These are phyloP conservation scores for Trametes cingulata DNA, from an alignment of 768 basidiomycete genomes.

Conservation along the genomic window DNA sequence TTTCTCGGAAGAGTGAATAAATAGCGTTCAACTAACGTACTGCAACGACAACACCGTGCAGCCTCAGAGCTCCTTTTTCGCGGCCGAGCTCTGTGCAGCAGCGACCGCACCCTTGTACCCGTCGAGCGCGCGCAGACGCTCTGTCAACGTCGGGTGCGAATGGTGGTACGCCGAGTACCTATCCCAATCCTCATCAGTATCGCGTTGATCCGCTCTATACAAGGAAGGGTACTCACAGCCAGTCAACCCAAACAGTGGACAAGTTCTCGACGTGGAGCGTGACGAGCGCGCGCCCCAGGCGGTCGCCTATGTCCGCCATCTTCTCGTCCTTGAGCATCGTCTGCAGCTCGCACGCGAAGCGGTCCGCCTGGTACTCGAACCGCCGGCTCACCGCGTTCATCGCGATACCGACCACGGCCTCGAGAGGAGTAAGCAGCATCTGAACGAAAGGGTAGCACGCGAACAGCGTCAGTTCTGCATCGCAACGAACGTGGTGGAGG, in stretches of 20 bases:
- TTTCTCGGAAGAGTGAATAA: no score
- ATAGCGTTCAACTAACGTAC: no score
- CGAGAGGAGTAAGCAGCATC: constrained; percentile 82
- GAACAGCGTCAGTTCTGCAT: background rate
- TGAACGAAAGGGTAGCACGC: constrained; percentile 26
- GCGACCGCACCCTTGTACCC: constrained; percentile 22
- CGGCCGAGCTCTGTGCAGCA: constrained; percentile 8
- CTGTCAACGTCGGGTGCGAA: constrained; percentile 92
- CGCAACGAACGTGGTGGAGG: background rate
- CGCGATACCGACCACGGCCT: constrained; percentile 66
- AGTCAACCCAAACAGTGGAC: constrained; percentile 92
- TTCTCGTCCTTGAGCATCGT: constrained; percentile 48
- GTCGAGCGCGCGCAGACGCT: constrained; percentile 83
- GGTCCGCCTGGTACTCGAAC: constrained; percentile 94
- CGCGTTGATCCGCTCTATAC: background rate
- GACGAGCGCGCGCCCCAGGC: constrained; percentile 80
- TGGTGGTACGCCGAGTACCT: constrained; percentile 96
- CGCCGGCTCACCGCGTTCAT: constrained; percentile 83
- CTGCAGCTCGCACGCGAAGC: constrained; percentile 77
- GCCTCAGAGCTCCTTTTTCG: constrained; percentile 28
- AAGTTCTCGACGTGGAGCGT: constrained; percentile 90
- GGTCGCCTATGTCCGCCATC: constrained; percentile 84
- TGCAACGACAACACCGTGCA: background rate
- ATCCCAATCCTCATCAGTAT: constrained; percentile 5
- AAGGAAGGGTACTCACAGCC: constrained; percentile 59